Evolutionary conservation across 495 filamentous ascomycete species (phyloP).

Genomic region (Hapsidospora chrysogenum): DNA sequence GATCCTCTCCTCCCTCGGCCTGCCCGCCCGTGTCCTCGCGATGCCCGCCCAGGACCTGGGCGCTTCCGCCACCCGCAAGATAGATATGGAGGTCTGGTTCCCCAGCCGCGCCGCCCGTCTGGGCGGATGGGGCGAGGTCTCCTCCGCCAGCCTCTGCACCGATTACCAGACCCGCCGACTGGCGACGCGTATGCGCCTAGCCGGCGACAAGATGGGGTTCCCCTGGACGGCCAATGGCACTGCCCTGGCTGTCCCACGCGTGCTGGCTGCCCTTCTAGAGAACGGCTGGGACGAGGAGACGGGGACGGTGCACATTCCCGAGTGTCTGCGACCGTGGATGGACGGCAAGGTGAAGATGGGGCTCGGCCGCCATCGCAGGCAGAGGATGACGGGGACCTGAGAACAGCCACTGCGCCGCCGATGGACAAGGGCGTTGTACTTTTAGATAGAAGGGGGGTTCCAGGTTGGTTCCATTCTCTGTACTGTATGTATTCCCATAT

Average conservation of each 20-base stretch:
- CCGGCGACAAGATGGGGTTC: constrained; percentile 32
- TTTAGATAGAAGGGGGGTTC: too few relatives aligned
- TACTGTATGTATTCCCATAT: too few relatives aligned
- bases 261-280: constrained; percentile 84
- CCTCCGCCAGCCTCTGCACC: constrained; percentile 76
- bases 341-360: constrained; percentile 51
- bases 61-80: constrained; percentile 68
- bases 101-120: constrained; percentile 58
- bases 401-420: too few relatives aligned
- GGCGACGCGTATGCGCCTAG: constrained; percentile 44
- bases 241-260: constrained; percentile 76
- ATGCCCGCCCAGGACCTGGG: constrained; percentile 85
- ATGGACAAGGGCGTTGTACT: too few relatives aligned
- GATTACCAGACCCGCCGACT: constrained; percentile 85
- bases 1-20: constrained; percentile 53
- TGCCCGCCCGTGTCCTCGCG: constrained; percentile 81
- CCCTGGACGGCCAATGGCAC: constrained; percentile 90
- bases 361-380: too few relatives aligned
- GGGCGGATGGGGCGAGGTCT: constrained; percentile 87
- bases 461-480: too few relatives aligned
- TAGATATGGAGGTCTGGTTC: constrained; percentile 89
- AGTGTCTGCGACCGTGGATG: constrained; percentile 69
- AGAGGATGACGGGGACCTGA: too few relatives aligned
- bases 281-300: constrained; percentile 66
- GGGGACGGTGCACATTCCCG: constrained; percentile 51